phyloP scores from a whole-genome alignment of 2,329 filamentous ascomycete species.

The Penicillium freii region DNA sequence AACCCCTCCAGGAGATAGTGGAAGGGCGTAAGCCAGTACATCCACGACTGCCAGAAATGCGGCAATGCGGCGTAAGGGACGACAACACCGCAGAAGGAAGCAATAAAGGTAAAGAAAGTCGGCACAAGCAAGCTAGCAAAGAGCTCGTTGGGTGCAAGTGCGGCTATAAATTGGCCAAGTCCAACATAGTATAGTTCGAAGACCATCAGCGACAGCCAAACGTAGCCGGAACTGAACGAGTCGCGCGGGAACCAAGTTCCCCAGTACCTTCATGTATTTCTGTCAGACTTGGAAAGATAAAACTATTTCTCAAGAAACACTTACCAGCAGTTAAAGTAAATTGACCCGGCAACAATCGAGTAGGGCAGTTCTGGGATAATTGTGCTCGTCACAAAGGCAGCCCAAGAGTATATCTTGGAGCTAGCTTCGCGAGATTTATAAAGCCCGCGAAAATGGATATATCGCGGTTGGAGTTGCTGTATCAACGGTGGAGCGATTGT shows the following conservation, averaged over 20 bases:
- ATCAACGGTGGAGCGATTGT: conserved; percentile 73
- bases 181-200: conserved; percentile 66
- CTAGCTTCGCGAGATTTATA: conserved; percentile 71
- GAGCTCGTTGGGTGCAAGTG: conserved; percentile 64
- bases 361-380: conserved; percentile 71
- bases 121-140: conserved; percentile 66
- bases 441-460: conserved; percentile 63
- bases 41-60: conserved; percentile 64
- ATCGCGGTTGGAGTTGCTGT: conserved; percentile 73
- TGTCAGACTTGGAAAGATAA: not conserved
- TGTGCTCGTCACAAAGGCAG: conserved; percentile 64
- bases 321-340: conserved; percentile 67
- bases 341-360: conserved; percentile 60
- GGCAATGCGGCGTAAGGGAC: conserved; percentile 65
- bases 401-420: conserved; percentile 78
- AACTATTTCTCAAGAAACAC: not conserved
- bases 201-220: conserved; percentile 63
- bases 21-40: conserved; percentile 68
- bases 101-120: conserved; percentile 66
- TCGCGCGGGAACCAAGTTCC: conserved; percentile 53
- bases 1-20: conserved; percentile 65
- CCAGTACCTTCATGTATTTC: conserved; percentile 47
- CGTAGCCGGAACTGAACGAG: conserved; percentile 60
- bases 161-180: conserved; percentile 66
- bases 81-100: conserved; percentile 72